phyloP scores from a whole-genome alignment of 192 early-diverging fungal species.

The Pecoramyces ruminantium region DNA sequence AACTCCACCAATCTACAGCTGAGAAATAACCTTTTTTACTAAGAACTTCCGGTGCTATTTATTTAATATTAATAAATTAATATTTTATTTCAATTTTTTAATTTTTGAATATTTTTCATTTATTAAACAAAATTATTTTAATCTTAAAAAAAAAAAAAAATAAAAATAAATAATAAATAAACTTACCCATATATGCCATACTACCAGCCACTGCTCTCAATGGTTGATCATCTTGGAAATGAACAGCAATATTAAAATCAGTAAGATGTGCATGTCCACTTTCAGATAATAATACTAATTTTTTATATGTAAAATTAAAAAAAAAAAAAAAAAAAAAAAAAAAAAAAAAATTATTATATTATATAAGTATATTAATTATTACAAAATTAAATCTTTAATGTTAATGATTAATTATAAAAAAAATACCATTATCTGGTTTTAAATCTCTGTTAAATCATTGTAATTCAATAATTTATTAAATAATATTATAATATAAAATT shows the following conservation, averaged over 20 bases:
- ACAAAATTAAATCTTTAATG: too few species aligned
- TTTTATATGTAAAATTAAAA: not conserved
- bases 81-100: too few species aligned
- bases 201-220: slow-evolving; percentile 77
- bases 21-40: slow-evolving; percentile 47
- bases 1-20: slow-evolving; percentile 88
- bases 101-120: too few species aligned
- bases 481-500: too few species aligned
- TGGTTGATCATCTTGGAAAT: slow-evolving; percentile 40
- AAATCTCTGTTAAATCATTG: not conserved
- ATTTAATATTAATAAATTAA: too few species aligned
- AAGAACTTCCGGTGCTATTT: slow-evolving; percentile 52
- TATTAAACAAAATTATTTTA: too few species aligned
- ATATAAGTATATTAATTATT: too few species aligned
- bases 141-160: too few species aligned
- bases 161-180: too few species aligned
- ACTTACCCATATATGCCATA: slow-evolving; percentile 61
- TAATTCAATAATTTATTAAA: too few species aligned
- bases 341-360: too few species aligned
- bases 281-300: slow-evolving; percentile 38
- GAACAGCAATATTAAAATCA: slow-evolving; percentile 91
- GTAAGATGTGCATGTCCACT: slow-evolving; percentile 77
- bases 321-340: too few species aligned
- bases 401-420: not conserved
- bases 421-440: not conserved